Evolutionary conservation across 1,139 yeast species (phyloP), one percentile per base, ranked within the genome.

Genomic region (Nakaseomyces glabratus): DNA sequence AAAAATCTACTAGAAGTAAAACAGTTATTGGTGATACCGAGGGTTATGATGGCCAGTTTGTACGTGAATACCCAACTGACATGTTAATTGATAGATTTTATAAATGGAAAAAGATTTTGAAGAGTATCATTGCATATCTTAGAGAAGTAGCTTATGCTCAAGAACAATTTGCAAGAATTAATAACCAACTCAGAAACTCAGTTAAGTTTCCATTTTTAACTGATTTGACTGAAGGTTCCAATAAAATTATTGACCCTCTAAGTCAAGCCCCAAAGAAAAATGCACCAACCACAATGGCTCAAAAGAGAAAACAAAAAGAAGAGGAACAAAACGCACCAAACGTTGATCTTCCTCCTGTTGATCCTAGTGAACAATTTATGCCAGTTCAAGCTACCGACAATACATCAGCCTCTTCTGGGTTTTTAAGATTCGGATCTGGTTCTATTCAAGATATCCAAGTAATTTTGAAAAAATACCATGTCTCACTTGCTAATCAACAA

Each of bases 51-150:
- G 46, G 45, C 10, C 43, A 41, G 26, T 51, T 40, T 31, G 58
- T 55, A 11, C 47, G 53, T 24, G 60, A 57, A 33, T 56, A 52
- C 34, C 67, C 66, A 18, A 62, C 66, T 2, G 62, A 61, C 38
- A 51, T 60, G 6, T 38, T 64, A 7, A 57, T 59, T 36, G 69
- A 65, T 37, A 65, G 81, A 49, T 80, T 81, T 56, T 74, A 76
- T 41, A 68, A 71, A 38, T 81, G 88, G 85, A 75, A 79, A 49
- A 73, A 72, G 55, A 69, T 80, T 41, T 65, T 81, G 43, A 76
- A 75, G 47, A 74, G 81, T 12, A 53, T 80, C 40, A 63, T 74
- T 21, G 64, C 66, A 42, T 81, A 81, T 53, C 68, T 76, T 45
- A 73, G 71, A 43, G 82, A 79, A 45, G 65, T 76, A 28, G 62